Evolutionary conservation across 495 filamentous ascomycete species (phyloP).

Genomic region (Baudoinia panamericana): DNA sequence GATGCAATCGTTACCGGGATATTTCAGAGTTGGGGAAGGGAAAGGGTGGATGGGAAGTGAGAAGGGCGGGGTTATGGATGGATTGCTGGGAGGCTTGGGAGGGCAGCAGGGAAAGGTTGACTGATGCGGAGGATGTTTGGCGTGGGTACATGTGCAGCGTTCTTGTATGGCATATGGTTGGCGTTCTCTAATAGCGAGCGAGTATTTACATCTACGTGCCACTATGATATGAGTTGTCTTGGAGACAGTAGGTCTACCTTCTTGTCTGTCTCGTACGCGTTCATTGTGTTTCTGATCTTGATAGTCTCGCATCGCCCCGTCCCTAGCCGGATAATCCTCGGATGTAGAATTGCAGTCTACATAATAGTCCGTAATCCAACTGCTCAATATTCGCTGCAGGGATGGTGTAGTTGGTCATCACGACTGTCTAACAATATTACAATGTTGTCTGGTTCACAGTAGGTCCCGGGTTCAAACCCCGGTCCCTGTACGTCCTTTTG

Average conservation of each 20-base stretch:
- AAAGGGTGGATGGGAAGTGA: no score
- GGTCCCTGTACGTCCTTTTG: no score
- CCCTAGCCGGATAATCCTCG: no score
- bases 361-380: no score
- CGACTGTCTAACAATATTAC: slow-evolving; percentile 7
- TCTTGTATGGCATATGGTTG: not conserved
- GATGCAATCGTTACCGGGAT: slow-evolving; percentile 26
- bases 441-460: not conserved
- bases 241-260: no score
- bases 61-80: slow-evolving; percentile 60
- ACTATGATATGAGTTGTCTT: no score
- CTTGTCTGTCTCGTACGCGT: no score
- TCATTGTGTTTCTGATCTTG: no score
- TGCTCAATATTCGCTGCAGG: slow-evolving; percentile 2
- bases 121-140: slow-evolving; percentile 27
- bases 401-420: slow-evolving; percentile 10
- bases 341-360: no score
- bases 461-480: slow-evolving; percentile 7
- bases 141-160: not conserved
- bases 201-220: no score
- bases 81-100: slow-evolving; percentile 43
- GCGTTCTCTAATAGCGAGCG: no score
- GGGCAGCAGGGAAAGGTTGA: slow-evolving; percentile 63
- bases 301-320: no score
- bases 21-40: slow-evolving; percentile 44